Conservation (phyloP, 2,329 filamentous ascomycete species). For the Fusarium armeniacum region DNA sequence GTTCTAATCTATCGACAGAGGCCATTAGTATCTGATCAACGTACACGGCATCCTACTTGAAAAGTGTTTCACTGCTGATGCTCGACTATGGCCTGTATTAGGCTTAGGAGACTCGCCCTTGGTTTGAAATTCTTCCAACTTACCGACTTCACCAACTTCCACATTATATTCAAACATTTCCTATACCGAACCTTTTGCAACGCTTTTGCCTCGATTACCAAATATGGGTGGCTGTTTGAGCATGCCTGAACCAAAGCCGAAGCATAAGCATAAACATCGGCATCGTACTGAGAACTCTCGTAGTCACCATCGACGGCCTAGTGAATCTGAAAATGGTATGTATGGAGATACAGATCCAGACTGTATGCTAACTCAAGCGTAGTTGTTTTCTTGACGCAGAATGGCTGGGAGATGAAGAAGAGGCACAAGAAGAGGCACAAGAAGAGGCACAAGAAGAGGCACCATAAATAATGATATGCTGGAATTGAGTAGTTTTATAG, state of each 20-base stretch:
- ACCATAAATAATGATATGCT: background rate
- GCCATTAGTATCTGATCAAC: background rate
- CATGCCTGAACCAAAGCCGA: background rate
- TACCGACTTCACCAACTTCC: background rate
- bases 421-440: background rate
- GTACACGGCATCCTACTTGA: background rate
- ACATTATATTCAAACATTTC: background rate
- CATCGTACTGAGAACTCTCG: background rate
- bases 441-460: background rate
- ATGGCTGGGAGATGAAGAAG: background rate
- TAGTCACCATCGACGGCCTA: background rate
- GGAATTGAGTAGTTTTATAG: background rate
- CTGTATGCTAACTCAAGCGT: background rate
- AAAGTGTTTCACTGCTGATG: background rate
- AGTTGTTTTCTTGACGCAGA: background rate
- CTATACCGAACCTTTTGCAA: background rate
- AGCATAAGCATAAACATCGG: background rate
- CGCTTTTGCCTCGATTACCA: background rate
- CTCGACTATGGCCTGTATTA: background rate
- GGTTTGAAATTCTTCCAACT: background rate
- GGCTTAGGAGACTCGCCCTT: background rate
- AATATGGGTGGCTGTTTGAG: constrained; percentile 32
- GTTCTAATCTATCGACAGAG: background rate
- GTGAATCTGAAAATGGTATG: background rate
- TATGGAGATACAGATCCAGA: background rate